Base-by-base conservation (phyloP, 176 grass and related monocot species). In the Canna indica region DNA sequence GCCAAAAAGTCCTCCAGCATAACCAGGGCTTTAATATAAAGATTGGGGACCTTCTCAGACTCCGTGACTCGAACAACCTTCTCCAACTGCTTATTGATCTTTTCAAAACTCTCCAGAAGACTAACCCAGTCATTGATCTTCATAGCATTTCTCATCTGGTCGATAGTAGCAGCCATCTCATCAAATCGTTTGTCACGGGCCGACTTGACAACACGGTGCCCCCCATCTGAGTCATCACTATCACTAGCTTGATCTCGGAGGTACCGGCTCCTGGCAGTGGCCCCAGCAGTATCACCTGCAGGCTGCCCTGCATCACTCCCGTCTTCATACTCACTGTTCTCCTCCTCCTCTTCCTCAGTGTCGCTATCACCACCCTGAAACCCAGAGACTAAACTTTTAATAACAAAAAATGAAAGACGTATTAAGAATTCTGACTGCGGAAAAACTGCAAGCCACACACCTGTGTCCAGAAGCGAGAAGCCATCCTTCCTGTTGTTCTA, bases 71-170 rank as follows among this genome's bases (percentile, higher is more conserved):
- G 83, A 25, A 82, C 79, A 68, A 96, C 86, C 82, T 96, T 96
- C 81, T 96, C 88, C 29, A 96, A 77, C 78, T 96, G 93, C 77
- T 96, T 96, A 79, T 87, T n/a, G n/a, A n/a, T n/a, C n/a, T n/a
- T n/a, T n/a, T n/a, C n/a, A n/a, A n/a, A n/a, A n/a, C n/a, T n/a
- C 75, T 96, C 93, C 38, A 85, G 85, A 32, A 96, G 76, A 74
- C 85, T 96, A 46, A 91, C 81, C 86, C 93, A 96, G 72, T 96
- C 93, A 67, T 96, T 96, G 53, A 96, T 96, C 76, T 96, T 96
- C 77, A 88, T 96, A 9, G 93, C 88, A 79, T 96, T 96, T 35
- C 82, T 83, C 84, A 96, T 96, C 83, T 96, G 93, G 46, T 96
- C 86, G 22, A 87, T 81, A 63, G 82, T 96, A 47, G 86, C 72